Evolutionary conservation across 805 yeast genomes (phyloP).

Genomic region (Clavispora fructus): DNA sequence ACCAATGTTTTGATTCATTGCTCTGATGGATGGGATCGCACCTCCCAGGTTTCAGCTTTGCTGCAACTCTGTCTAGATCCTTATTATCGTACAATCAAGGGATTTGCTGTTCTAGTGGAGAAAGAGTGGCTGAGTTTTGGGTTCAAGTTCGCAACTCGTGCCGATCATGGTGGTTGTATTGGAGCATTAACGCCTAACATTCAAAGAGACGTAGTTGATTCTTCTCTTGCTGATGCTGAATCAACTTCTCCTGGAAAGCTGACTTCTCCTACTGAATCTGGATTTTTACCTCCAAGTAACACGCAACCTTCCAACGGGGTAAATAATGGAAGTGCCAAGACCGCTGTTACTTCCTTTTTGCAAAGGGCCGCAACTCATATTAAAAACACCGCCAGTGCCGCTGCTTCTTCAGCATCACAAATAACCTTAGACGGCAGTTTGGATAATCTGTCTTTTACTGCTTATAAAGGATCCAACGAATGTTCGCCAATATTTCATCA

Average conservation of each 20-base stretch:
- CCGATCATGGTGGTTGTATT: conserved; percentile 62
- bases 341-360: conserved; percentile 32
- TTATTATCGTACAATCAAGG: conserved; percentile 78
- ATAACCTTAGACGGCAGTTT: conserved; percentile 5
- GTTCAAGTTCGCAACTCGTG: conserved; percentile 78
- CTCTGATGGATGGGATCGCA: conserved; percentile 98
- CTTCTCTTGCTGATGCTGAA: conserved; percentile 6
- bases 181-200: conserved; percentile 29
- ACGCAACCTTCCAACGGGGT: background rate
- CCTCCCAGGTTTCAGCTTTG: conserved; percentile 81
- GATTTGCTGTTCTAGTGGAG: conserved; percentile 79
- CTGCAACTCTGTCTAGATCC: conserved; percentile 89
- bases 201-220: conserved; percentile 5
- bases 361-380: conserved; percentile 36
- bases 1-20: conserved; percentile 88
- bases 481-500: conserved; percentile 90
- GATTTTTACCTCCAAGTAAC: background rate
- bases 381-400: conserved; percentile 31
- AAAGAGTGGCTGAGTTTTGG: conserved; percentile 97
- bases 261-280: background rate
- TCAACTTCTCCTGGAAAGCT: conserved; percentile 3
- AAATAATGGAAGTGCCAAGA: conserved; percentile 11
- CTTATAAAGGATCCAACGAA: conserved; percentile 35
- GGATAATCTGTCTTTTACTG: conserved; percentile 18
- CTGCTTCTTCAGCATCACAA: conserved; percentile 13